Percentiles rank a stretch among this genome's conserved stretches.
phyloP scores from a whole-genome alignment of 1,139 yeast species.

The Blastobotrys elegans region DNA sequence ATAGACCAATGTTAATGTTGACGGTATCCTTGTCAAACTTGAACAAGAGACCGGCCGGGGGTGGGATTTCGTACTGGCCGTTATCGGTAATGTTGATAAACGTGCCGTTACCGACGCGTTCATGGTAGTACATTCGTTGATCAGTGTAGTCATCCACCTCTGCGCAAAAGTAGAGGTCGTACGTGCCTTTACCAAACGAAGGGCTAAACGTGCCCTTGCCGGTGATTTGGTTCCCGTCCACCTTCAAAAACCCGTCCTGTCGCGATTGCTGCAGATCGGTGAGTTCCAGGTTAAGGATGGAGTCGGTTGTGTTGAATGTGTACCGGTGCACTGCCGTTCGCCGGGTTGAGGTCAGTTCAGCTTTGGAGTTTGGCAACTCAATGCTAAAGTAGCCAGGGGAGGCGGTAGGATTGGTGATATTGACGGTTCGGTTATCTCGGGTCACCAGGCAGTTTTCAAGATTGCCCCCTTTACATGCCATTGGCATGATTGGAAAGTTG shows the following conservation, averaged over 20 bases:
- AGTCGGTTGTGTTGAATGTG: constrained; percentile 5
- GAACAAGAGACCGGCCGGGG: constrained; percentile 11
- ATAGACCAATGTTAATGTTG: constrained; percentile 37
- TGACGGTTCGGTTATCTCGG: constrained; percentile 2
- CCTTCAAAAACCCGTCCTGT: constrained; percentile 6
- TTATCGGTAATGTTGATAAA: constrained; percentile 11
- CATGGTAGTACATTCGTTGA: constrained; percentile 8
- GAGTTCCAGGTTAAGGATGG: constrained; percentile 11
- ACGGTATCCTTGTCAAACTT: constrained; percentile 7
- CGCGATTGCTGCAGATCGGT: constrained; percentile 9
- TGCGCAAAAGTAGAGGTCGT: constrained; percentile 15
- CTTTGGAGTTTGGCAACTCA: constrained; percentile 6
- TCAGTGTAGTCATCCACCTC: constrained; percentile 10
- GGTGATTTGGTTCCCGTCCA: constrained; percentile 3
- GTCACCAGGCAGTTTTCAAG: constrained; percentile 9
- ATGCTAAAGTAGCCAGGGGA: constrained; percentile 12
- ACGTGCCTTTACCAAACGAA: constrained; percentile 13
- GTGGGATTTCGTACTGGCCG: constrained; percentile 1
- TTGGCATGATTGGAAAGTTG: constrained; percentile 13
- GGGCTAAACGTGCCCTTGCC: constrained; percentile 13
- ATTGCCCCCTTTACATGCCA: constrained; percentile 2
- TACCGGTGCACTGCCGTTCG: constrained; percentile 12
- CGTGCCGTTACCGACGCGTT: constrained; percentile 3
- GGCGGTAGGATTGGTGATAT: constrained; percentile 7
- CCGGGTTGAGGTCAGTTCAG: constrained; percentile 13